Conservation (phyloP, 441 rosid genomes). For the Sinapis alba region DNA sequence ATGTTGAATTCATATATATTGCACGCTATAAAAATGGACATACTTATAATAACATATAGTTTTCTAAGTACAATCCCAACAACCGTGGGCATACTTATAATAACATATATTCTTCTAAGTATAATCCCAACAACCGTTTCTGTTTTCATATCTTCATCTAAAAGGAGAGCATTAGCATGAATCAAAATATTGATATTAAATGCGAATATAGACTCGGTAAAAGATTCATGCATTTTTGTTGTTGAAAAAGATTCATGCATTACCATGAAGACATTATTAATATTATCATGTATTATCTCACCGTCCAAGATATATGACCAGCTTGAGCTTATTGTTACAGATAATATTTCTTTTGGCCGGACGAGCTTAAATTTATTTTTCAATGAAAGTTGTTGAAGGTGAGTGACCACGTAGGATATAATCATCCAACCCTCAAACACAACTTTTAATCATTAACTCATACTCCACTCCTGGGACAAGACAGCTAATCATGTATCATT, state of each 20-base stretch:
- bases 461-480: constrained; percentile 21
- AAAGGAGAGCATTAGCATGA: neutral
- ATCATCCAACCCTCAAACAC: constrained; percentile 31
- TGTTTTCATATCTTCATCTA: neutral
- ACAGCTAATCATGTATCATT: constrained; percentile 34
- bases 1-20: neutral
- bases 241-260: constrained; percentile 21
- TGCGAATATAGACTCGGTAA: neutral
- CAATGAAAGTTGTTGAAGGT: constrained; percentile 23
- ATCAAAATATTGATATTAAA: neutral
- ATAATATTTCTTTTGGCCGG: constrained; percentile 32
- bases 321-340: constrained; percentile 18
- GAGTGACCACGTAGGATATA: constrained; percentile 25
- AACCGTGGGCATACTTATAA: neutral
- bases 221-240: neutral
- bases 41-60: neutral
- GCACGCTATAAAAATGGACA: neutral
- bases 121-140: neutral
- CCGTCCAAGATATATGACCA: constrained; percentile 17
- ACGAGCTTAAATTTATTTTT: constrained; percentile 1
- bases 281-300: constrained; percentile 18
- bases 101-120: neutral
- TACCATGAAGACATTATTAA: constrained; percentile 10
- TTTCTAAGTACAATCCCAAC: neutral
- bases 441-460: constrained; percentile 28